A percentile compares a stretch with the other conserved stretches of the same genome.
Conservation (phyloP, 2,329 filamentous ascomycete genomes). For the Trichoderma sp. region DNA sequence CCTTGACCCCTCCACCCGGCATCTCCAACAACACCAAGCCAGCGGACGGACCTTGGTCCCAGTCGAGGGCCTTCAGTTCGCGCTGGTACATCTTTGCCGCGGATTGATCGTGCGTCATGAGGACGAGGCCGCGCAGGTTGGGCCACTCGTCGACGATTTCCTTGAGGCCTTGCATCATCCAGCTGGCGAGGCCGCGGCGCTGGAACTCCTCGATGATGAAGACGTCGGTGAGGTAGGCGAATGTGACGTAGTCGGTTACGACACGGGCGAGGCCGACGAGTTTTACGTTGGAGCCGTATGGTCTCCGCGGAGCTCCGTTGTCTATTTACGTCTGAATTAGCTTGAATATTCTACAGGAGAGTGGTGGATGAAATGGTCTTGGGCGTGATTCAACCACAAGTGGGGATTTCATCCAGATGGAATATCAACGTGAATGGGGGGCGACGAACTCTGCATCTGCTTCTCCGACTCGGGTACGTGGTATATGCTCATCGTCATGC, state of each 20-base stretch:
- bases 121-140: constrained; percentile 56
- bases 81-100: constrained; percentile 46
- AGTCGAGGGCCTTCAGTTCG: constrained; percentile 45
- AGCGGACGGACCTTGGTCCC: constrained; percentile 41
- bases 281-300: constrained; percentile 31
- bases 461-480: constrained; percentile 37
- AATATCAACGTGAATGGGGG: constrained; percentile 1
- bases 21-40: constrained; percentile 43
- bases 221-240: constrained; percentile 67
- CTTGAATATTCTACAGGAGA: neutral
- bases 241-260: constrained; percentile 67
- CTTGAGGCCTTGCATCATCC: constrained; percentile 60
- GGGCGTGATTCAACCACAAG: no score
- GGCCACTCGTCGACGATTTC: constrained; percentile 57
- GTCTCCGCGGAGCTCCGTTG: constrained; percentile 31
- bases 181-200: constrained; percentile 60
- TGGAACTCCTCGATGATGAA: constrained; percentile 61
- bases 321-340: constrained; percentile 16
- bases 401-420: neutral
- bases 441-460: constrained; percentile 38
- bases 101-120: constrained; percentile 47
- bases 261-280: constrained; percentile 49
- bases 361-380: neutral
- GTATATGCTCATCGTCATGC: constrained; percentile 60
- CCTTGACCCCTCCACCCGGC: constrained; percentile 37